Conservation (phyloP, 768 basidiomycete species). For the Gyrodon lividus region DNA sequence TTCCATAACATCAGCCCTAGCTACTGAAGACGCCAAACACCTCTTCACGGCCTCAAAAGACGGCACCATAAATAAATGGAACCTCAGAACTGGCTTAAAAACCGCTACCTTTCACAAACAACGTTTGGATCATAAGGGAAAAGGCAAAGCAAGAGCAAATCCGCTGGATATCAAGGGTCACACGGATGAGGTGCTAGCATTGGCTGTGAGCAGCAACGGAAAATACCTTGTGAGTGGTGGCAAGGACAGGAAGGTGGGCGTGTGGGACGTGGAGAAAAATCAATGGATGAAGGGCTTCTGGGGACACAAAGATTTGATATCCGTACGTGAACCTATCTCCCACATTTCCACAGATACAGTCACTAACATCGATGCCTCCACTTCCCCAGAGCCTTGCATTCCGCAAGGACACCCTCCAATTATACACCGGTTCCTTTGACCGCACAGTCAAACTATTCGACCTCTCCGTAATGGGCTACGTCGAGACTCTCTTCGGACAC, state of each 20-base stretch:
- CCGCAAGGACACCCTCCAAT: constrained; percentile 64
- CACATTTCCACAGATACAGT: constrained; percentile 33
- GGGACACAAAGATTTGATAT: constrained; percentile 73
- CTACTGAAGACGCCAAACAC: constrained; percentile 66
- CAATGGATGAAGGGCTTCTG: constrained; percentile 79
- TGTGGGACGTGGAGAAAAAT: constrained; percentile 80
- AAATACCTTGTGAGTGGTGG: constrained; percentile 86
- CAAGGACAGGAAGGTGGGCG: constrained; percentile 73
- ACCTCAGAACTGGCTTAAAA: constrained; percentile 63
- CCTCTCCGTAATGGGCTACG: constrained; percentile 79
- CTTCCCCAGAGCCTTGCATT: constrained; percentile 63
- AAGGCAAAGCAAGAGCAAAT: constrained; percentile 58
- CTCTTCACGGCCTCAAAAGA: constrained; percentile 93
- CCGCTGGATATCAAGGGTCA: constrained; percentile 63
- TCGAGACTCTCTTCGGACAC: constrained; percentile 97
- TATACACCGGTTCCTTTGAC: constrained; percentile 80
- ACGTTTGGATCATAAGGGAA: constrained; percentile 46
- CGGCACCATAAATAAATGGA: constrained; percentile 86
- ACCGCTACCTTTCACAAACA: constrained; percentile 59
- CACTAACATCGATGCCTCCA: not conserved
- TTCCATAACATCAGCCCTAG: constrained; percentile 78
- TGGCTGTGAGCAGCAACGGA: constrained; percentile 86
- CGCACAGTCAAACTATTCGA: constrained; percentile 91
- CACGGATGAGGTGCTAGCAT: constrained; percentile 77
- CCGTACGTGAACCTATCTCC: constrained; percentile 50